phyloP scores from a whole-genome alignment of 148 eudicot species.

The Linanthus parryae region DNA sequence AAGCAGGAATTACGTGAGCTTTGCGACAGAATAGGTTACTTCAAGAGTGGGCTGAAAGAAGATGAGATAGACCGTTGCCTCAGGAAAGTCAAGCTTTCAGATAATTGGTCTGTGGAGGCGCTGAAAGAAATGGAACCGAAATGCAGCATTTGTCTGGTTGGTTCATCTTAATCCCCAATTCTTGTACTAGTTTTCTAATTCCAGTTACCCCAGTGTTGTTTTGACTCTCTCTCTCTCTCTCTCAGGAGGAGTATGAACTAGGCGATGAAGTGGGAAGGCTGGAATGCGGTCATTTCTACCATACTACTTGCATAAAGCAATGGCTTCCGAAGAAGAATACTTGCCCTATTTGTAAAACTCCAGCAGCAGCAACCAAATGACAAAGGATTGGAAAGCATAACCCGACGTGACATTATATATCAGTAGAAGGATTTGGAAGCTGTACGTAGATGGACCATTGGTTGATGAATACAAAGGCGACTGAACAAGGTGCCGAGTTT shows the following conservation, averaged over 20 bases:
- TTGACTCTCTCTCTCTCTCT: too few relatives aligned
- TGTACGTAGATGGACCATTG: too few relatives aligned
- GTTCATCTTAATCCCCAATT: too few relatives aligned
- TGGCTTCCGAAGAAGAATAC: constrained; percentile 59
- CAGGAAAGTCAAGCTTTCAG: constrained; percentile 45
- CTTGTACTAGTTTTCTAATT: too few relatives aligned
- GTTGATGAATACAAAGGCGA: too few relatives aligned
- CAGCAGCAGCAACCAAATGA: too few relatives aligned
- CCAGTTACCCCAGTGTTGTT: too few relatives aligned
- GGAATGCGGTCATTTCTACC: constrained; percentile 63
- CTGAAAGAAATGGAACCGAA: constrained; percentile 40
- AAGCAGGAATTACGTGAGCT: constrained; percentile 80
- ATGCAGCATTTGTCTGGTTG: constrained; percentile 85
- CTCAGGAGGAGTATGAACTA: constrained; percentile 63
- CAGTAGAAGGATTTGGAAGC: too few relatives aligned
- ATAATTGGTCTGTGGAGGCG: constrained; percentile 25
- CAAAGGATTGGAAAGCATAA: too few relatives aligned
- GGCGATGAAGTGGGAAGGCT: constrained; percentile 59
- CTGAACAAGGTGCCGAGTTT: too few relatives aligned
- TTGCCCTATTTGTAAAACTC: constrained; percentile 68
- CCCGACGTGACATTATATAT: too few relatives aligned
- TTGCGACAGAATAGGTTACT: constrained; percentile 85
- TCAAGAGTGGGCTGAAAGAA: constrained; percentile 74
- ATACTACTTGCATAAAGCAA: constrained; percentile 58
- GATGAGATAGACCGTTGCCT: constrained; percentile 70